These are phyloP conservation scores for Sporothrix luriei DNA, from an alignment of 2,329 filamentous ascomycete species.

Conservation along the genomic window DNA sequence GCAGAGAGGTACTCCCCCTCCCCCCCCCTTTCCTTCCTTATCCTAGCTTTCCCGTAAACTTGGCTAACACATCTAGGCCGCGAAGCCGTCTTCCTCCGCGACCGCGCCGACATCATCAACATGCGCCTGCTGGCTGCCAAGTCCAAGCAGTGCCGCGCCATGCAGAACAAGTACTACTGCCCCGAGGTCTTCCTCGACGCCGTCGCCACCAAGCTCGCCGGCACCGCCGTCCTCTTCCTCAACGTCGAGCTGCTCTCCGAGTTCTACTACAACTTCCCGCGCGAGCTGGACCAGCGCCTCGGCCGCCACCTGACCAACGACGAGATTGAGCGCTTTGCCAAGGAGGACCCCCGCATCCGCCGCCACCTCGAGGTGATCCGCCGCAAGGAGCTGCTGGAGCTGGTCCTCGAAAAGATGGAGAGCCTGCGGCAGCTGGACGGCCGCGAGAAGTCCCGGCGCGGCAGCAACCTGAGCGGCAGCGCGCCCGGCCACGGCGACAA, in stretches of 20 bases:
- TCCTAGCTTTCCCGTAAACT: neutral
- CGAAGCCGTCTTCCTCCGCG: constrained; percentile 90
- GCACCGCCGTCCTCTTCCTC: constrained; percentile 93
- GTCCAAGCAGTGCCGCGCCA: constrained; percentile 80
- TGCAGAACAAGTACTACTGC: constrained; percentile 93
- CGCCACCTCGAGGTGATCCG: constrained; percentile 89
- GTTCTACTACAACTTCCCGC: constrained; percentile 96
- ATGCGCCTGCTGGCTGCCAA: constrained; percentile 87
- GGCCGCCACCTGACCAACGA: constrained; percentile 76
- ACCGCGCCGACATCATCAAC: constrained; percentile 85
- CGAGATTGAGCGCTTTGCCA: constrained; percentile 86
- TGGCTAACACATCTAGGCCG: constrained; percentile 62
- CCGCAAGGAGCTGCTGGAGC: constrained; percentile 87
- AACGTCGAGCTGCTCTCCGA: constrained; percentile 96
- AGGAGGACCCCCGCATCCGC: constrained; percentile 87
- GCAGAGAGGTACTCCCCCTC: constrained; percentile 76
- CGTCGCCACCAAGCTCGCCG: constrained; percentile 89
- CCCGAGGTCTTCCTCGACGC: constrained; percentile 98
- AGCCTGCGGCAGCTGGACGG: constrained; percentile 81
- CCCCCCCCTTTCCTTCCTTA: constrained; percentile 35
- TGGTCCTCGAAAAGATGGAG: constrained; percentile 96
- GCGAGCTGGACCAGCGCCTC: constrained; percentile 84
- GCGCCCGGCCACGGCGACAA: constrained; percentile 26
- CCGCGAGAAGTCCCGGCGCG: constrained; percentile 58
- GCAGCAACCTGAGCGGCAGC: constrained; percentile 47